phyloP scores from a whole-genome alignment of 2,329 filamentous ascomycete genomes.

The Colletotrichum falcatum region DNA sequence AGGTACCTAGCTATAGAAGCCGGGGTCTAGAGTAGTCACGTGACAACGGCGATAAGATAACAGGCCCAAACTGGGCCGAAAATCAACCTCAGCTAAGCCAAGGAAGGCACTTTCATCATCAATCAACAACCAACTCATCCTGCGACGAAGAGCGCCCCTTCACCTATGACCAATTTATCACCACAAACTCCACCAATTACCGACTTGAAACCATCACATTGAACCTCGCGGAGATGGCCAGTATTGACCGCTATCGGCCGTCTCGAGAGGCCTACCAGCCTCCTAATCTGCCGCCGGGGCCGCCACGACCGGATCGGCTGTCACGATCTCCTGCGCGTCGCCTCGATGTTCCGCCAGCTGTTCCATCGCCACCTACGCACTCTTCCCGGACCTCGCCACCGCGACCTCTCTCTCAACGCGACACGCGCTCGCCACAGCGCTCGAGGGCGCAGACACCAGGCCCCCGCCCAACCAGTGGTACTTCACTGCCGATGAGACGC shows the following conservation, averaged over 20 bases:
- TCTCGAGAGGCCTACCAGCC: slow-evolving; percentile 69
- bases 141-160: slow-evolving; percentile 28
- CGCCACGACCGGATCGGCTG: slow-evolving; percentile 54
- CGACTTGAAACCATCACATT: background rate
- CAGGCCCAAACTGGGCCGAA: slow-evolving; percentile 37
- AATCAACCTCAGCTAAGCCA: slow-evolving; percentile 26
- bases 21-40: slow-evolving; percentile 25
- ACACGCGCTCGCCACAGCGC: slow-evolving; percentile 56
- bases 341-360: slow-evolving; percentile 70
- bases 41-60: slow-evolving; percentile 45
- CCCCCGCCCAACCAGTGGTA: slow-evolving; percentile 79
- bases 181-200: slow-evolving; percentile 2
- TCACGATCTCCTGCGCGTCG: slow-evolving; percentile 64
- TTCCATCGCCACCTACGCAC: slow-evolving; percentile 69
- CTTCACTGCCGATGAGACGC: slow-evolving; percentile 85
- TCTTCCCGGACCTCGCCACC: slow-evolving; percentile 68
- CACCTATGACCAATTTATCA: slow-evolving; percentile 32
- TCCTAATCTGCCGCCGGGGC: slow-evolving; percentile 56
- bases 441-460: slow-evolving; percentile 41
- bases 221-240: slow-evolving; percentile 61
- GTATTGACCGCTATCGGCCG: slow-evolving; percentile 70
- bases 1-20: background rate
- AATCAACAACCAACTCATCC: slow-evolving; percentile 7
- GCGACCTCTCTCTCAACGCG: slow-evolving; percentile 57
- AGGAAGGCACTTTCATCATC: slow-evolving; percentile 1